A percentile compares a stretch with the other conserved stretches of the same genome.
These are phyloP conservation scores for Calonectria montana DNA, from an alignment of 2,329 filamentous ascomycete species.

Conservation along the genomic window DNA sequence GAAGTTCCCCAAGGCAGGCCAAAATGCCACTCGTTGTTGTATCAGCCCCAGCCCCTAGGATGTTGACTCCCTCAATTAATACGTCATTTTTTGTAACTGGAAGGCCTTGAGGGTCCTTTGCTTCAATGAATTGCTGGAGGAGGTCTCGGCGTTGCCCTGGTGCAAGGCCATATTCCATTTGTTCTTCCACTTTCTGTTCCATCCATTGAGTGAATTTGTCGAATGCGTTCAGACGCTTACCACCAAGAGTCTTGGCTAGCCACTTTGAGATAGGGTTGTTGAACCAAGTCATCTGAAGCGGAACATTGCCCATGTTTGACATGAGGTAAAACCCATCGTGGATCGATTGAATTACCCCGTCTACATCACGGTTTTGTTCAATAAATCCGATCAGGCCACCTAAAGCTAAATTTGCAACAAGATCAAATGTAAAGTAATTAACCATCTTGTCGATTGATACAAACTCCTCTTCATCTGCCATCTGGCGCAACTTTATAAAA, in stretches of 20 bases:
- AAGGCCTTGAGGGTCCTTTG: conserved; percentile 1
- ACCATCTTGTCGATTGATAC: conserved; percentile 12
- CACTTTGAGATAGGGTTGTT: conserved; percentile 22
- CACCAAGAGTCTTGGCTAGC: background rate
- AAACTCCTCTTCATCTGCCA: background rate
- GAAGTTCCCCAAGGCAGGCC: conserved; percentile 15
- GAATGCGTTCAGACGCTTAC: conserved; percentile 20
- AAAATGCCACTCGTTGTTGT: conserved; percentile 24
- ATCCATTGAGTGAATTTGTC: conserved; percentile 24
- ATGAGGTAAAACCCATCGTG: conserved; percentile 28
- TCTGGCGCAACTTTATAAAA: background rate
- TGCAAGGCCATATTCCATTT: conserved; percentile 5
- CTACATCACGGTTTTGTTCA: conserved; percentile 19
- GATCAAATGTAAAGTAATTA: conserved; percentile 26
- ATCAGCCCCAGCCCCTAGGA: conserved; percentile 26
- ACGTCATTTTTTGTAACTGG: conserved; percentile 16
- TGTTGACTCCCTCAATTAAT: conserved; percentile 28
- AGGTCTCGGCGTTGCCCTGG: conserved; percentile 13
- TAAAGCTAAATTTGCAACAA: conserved; percentile 18
- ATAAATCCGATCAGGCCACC: conserved; percentile 27
- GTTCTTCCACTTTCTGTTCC: conserved; percentile 12
- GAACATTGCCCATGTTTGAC: conserved; percentile 27
- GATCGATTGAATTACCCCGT: conserved; percentile 25
- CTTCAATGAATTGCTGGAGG: conserved; percentile 25
- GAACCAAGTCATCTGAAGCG: conserved; percentile 26